These are phyloP conservation scores for Durio zibethinus DNA, from an alignment of 345 rosid genomes.

Conservation along the genomic window DNA sequence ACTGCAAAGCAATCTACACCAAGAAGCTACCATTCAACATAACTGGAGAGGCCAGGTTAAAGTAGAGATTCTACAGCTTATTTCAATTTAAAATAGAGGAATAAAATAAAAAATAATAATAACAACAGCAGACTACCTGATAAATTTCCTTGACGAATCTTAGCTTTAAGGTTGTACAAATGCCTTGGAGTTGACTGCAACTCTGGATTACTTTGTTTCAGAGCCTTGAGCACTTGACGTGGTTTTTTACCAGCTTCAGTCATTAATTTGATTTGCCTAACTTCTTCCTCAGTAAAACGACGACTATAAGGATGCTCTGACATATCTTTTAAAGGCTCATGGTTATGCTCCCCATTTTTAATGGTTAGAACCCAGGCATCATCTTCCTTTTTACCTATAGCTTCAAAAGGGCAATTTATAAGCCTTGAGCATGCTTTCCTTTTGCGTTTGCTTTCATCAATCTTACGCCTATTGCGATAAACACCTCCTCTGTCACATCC, in stretches of 20 bases:
- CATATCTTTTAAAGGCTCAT: constrained; percentile 42
- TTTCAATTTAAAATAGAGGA: background rate
- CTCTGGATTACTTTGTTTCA: constrained; percentile 44
- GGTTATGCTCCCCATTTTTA: constrained; percentile 41
- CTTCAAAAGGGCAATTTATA: constrained; percentile 50
- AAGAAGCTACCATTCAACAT: background rate
- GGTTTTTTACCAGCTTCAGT: constrained; percentile 51
- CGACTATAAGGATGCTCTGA: constrained; percentile 53
- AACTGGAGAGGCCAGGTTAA: background rate
- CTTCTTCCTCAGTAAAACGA: constrained; percentile 46
- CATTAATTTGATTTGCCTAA: constrained; percentile 41
- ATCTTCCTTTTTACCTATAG: constrained; percentile 42
- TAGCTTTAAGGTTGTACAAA: constrained; percentile 49
- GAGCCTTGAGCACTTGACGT: constrained; percentile 43
- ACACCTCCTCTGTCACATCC: constrained; percentile 53
- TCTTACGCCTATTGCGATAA: constrained; percentile 46
- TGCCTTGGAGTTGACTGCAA: constrained; percentile 50
- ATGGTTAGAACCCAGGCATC: constrained; percentile 38
- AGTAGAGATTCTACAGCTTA: background rate
- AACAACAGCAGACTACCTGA: constrained; percentile 21
- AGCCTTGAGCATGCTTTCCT: constrained; percentile 45
- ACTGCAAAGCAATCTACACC: background rate
- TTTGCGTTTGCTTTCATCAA: constrained; percentile 47
- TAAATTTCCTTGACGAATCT: constrained; percentile 43
- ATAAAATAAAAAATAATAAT: background rate